phyloP scores from a whole-genome alignment of 2,329 filamentous ascomycete genomes.

The Chaetomium sp. region DNA sequence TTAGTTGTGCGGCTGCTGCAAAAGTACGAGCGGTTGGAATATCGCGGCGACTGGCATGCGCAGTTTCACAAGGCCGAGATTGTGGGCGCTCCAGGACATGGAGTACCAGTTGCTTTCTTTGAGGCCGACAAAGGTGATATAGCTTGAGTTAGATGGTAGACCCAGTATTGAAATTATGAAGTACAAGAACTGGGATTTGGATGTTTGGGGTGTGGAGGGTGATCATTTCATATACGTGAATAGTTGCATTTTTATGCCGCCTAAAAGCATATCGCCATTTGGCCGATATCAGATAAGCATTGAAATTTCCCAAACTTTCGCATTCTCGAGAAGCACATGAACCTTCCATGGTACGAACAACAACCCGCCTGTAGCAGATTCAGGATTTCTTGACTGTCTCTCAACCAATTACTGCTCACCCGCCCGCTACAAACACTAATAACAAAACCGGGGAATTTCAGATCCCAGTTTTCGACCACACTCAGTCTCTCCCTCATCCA shows the following conservation, averaged over 20 bases:
- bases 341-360: background rate
- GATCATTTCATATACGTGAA: background rate
- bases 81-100: constrained; percentile 48
- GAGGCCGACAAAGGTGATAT: constrained; percentile 37
- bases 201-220: background rate
- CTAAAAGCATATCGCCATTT: background rate
- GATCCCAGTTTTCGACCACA: background rate
- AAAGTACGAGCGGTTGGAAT: constrained; percentile 58
- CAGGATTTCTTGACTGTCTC: background rate
- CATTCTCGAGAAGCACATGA: background rate
- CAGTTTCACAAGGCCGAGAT: constrained; percentile 50
- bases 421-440: background rate
- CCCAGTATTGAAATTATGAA: too few species aligned
- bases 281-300: background rate
- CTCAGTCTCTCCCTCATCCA: background rate
- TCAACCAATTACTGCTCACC: background rate
- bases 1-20: constrained; percentile 60
- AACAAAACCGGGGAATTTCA: background rate
- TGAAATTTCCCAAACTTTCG: background rate
- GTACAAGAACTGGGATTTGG: background rate
- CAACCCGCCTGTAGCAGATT: background rate
- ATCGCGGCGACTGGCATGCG: constrained; percentile 49
- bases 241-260: background rate
- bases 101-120: constrained; percentile 46
- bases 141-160: background rate